phyloP scores from a whole-genome alignment of 495 filamentous ascomycete genomes.

The Glonium stellatum region DNA sequence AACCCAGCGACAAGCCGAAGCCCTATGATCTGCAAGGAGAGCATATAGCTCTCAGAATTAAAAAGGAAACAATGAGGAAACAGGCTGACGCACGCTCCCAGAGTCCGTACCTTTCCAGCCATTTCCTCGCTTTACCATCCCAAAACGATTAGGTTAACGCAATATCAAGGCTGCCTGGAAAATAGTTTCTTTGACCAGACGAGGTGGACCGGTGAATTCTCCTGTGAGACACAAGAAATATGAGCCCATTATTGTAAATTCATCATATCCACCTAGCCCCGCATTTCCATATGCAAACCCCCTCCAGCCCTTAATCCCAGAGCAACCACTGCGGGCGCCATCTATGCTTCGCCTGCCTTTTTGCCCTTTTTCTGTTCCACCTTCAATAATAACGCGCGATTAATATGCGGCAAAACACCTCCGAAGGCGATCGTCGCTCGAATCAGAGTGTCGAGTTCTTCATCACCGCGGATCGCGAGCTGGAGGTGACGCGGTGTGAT shows the following conservation, averaged over 20 bases:
- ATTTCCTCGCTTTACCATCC: background rate
- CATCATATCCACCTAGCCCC: constrained; percentile 1
- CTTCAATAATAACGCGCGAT: constrained; percentile 92
- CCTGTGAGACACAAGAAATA: background rate
- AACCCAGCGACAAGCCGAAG: background rate
- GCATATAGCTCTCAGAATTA: background rate
- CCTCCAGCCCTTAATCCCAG: background rate
- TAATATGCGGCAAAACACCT: constrained; percentile 98
- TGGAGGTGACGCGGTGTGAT: constrained; percentile 98
- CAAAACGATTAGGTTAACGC: background rate
- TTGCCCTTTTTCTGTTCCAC: constrained; percentile 98
- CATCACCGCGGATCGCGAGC: constrained; percentile 95
- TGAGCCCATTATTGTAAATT: background rate
- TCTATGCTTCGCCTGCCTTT: constrained; percentile 57
- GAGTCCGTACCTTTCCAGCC: background rate
- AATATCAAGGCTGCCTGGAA: background rate
- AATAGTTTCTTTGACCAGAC: background rate
- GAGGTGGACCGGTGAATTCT: background rate
- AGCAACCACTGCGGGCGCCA: background rate
- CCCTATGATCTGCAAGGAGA: background rate
- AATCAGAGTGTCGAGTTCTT: constrained; percentile 95
- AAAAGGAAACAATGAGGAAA: background rate
- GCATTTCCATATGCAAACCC: background rate
- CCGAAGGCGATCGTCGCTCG: constrained; percentile 97
- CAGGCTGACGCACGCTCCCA: background rate